phyloP scores from a whole-genome alignment of 768 basidiomycete genomes.

The Exsudoporus frostii region DNA sequence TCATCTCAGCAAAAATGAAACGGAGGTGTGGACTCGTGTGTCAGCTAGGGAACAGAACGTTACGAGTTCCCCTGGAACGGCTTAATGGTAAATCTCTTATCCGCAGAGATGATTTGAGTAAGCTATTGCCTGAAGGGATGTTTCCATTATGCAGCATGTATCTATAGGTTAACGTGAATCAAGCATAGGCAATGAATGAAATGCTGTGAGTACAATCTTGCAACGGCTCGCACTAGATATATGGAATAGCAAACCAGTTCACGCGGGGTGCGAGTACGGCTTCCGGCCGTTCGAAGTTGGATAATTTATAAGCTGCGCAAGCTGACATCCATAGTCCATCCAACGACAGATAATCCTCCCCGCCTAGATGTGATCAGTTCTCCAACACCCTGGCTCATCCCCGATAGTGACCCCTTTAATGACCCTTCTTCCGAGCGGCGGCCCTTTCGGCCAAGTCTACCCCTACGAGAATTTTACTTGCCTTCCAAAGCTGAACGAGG shows the following conservation, averaged over 20 bases:
- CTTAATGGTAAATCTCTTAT: too few species aligned
- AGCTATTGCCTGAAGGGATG: neutral
- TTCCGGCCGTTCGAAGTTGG: conserved; percentile 1
- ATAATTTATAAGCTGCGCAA: conserved; percentile 15
- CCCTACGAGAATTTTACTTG: conserved; percentile 89
- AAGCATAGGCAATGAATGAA: conserved; percentile 3
- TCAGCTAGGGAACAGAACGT: neutral
- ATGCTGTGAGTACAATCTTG: conserved; percentile 13
- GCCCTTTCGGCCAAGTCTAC: conserved; percentile 88
- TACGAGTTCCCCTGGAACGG: neutral
- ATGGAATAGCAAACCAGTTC: conserved; percentile 2
- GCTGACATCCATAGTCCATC: conserved; percentile 5
- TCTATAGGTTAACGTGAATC: conserved; percentile 11
- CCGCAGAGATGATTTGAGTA: neutral
- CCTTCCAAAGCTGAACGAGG: conserved; percentile 96
- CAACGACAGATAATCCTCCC: conserved; percentile 4
- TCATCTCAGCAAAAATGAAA: neutral
- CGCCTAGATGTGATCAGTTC: conserved; percentile 13
- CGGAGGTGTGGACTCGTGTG: conserved; percentile 4
- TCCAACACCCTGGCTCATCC: neutral
- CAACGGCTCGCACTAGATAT: conserved; percentile 4
- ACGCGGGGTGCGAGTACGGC: conserved; percentile 1
- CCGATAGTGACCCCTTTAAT: conserved; percentile 4
- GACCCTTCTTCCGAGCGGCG: conserved; percentile 45
- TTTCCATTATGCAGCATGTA: conserved; percentile 17